Base-by-base conservation (phyloP, 257 asterid genomes). In the Catharanthus roseus region DNA sequence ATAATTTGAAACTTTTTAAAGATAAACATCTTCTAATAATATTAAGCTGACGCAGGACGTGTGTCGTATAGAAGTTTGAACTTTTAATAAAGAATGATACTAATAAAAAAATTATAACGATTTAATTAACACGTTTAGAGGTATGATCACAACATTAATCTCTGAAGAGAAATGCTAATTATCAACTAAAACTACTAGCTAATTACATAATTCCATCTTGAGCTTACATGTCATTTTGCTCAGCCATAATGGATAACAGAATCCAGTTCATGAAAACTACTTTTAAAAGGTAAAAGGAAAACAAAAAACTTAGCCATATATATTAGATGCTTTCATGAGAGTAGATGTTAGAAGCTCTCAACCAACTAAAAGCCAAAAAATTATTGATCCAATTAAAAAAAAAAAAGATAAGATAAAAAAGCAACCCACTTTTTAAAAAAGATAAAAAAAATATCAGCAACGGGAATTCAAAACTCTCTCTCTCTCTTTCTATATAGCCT, bases 211-310 rank as follows among this genome's bases (percentile, higher is more conserved):
- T 42, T 10, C 12, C 1, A 42, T 42, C 12, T 6, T 42, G 47
- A 9, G 11, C 41, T 42, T 10, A 9, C 47, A 42, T 42, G 11
- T 9, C 12, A 1, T 4, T 21, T 50, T 50, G 24, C 26, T 16
- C 26, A 69, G 47, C 5, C 2, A 61, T 23, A 79, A 68, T 72
- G 23, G 78, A 71, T 75, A 77, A 39, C 34, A 68, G 71, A 71
- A 70, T 74, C 77, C 47, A 39, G 75, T 72, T 57, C 45, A 4
- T 65, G 83, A 86, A 74, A 81, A 82, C 78, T 76, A 82, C 79
- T 18, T 21, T 54, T 6, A 28, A 68, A 65, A 38, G 56, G 31
- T 16, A 56, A 41, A 26, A 38, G n/a, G n/a, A n/a, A n/a, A n/a
- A 63, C 72, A 50, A 69, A 71, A 42, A n/a, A n/a, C n/a, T n/a